Evolutionary conservation across 495 filamentous ascomycete species (phyloP), one percentile per base, ranked within the genome.

Genomic region (Chaetomidium leptoderma): DNA sequence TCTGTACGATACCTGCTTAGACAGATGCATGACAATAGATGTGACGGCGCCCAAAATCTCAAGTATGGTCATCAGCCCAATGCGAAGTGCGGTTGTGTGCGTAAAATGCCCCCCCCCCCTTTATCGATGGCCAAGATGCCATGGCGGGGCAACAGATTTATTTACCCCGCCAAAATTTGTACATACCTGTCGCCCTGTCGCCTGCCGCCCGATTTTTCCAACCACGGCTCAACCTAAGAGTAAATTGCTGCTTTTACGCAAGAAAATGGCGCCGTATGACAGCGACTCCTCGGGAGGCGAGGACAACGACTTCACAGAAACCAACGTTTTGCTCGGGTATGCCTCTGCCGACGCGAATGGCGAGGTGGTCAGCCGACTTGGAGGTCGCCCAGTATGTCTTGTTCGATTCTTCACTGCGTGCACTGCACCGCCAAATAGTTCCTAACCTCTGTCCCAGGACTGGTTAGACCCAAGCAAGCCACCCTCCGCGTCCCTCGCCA

Each of bases 261-360:
- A 62, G n/a, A 69, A 60, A 3, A 97, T 97, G 92, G 83, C 86
- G 49, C 75, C 82, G 17, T 90, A 95, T 67, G 89, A 93, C 63
- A 92, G 87, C 67, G 92, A 97, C 66, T 89, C 89, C 30, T 90
- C 88, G 4, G 81, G 73, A 7, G 86, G 79, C 30, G 89, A 89
- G 43, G 82, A 85, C 27, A 81, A 82, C 35, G 77, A 86, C 58
- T 90, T 86, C 66, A 90, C 85, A 10, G 89, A 92, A 67, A 99
- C 93, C 17, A 88, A 85, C 62, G 90, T 96, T 6, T 83, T 97
- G 2, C 83, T 99, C 23, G 93, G 93, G 17, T 97, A 95, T 69
- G 86, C 92, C 7, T 89, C 90, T 0, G 84, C 83, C 61, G 88
- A 93, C 60, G 70, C 90, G 6, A 85, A 87, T 33, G 89, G 90